Evolutionary conservation across 257 asterid genomes (phyloP), one percentile per base, ranked within the genome.

Genomic region (Thymus quinquecostatus): DNA sequence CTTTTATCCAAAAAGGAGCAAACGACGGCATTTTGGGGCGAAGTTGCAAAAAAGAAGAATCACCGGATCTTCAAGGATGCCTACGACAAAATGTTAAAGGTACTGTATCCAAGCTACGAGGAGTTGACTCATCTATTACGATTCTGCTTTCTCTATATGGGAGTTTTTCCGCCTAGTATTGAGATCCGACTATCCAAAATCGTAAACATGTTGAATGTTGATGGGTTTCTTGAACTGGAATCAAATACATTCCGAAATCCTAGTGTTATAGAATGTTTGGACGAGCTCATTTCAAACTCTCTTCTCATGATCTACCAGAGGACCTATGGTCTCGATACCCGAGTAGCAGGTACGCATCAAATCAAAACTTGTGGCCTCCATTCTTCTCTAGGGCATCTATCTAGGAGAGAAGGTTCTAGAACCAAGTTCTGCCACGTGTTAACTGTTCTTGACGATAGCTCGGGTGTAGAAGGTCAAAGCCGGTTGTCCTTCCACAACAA

Each of bases 131-230:
- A 29, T 8, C 49, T 7, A 32, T 34, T 76, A 14, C 64, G 27
- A 29, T 4, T 60, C 2, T 63, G 79, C 48, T 68, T 78, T 57
- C 70, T 75, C 2, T 62, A 60, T 1, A 50, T 68, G 76, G 82
- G 79, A 38, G 47, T 64, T 47, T 73, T 78, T 60, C 68, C 47
- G 1, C 32, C 40, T 38, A 77, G 68, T 43, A 6, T 29, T 6
- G 71, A 53, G 30, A 64, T 83, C 21, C 60, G 61, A 0, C 43
- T 27, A 2, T 33, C 54, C 12, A 78, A 68, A 56, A 49, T 78
- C 27, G 45, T 72, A 27, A 60, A 8, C 28, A n/a, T 78, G 45
- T 73, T 75, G 69, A 9, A 12, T 1, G 70, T 78, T 0, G 79
- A 73, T 48, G 75, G 80, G 56, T 66, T 81, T 67, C 50, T 81